phyloP scores from a whole-genome alignment of 495 filamentous ascomycete genomes.

The Entonaema liquescens region DNA sequence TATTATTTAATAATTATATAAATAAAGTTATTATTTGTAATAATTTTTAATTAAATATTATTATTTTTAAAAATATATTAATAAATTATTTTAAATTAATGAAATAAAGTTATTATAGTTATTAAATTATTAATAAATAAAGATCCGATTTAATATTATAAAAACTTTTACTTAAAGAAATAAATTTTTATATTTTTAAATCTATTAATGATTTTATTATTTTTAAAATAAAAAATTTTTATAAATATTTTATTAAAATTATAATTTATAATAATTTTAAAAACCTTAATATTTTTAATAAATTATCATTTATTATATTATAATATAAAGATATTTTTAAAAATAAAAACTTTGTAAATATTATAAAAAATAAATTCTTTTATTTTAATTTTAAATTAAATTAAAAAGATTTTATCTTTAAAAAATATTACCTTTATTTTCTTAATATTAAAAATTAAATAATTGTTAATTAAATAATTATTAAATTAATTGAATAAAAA shows the following conservation, averaged over 20 bases:
- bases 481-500: not conserved
- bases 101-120: not conserved
- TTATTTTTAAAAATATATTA: not conserved
- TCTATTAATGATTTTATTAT: not conserved
- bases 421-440: not conserved
- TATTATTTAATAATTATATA: conserved; percentile 2
- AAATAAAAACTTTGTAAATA: not conserved
- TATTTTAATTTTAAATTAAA: not conserved
- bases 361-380: not conserved
- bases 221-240: not conserved
- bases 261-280: conserved; percentile 9
- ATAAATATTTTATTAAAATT: not conserved
- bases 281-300: not conserved
- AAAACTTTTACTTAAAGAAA: not conserved
- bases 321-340: not conserved
- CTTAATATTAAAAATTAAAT: not conserved
- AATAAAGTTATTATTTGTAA: conserved; percentile 1
- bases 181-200: not conserved
- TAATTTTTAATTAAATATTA: not conserved
- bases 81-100: not conserved
- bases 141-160: not conserved
- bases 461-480: not conserved
- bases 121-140: not conserved
- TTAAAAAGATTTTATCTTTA: not conserved
- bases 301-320: not conserved